Conservation (phyloP, 1,284 basidiomycete genomes). For the Porogramme epimiltina region DNA sequence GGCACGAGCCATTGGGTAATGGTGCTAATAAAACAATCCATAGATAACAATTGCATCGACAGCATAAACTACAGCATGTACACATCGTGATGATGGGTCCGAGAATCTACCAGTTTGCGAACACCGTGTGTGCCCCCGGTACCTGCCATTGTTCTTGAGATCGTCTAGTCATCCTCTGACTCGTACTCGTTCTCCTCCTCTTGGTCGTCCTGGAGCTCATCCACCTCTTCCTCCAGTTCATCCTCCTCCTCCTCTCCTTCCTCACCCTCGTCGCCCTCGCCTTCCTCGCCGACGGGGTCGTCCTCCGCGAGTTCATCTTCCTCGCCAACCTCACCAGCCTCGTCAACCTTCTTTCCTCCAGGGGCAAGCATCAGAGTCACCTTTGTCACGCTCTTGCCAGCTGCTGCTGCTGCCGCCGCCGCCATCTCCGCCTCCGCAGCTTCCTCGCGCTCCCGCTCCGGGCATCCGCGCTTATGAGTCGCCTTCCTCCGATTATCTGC, state of each 20-base stretch:
- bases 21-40: too few relatives aligned
- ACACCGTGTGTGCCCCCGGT: too few relatives aligned
- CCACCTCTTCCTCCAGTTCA: constrained; percentile 4
- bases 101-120: too few relatives aligned
- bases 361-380: not conserved
- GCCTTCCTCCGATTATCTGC: constrained; percentile 10
- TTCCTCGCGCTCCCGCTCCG: constrained; percentile 4
- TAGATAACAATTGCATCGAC: too few relatives aligned
- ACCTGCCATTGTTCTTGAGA: too few relatives aligned
- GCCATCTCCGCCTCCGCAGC: not conserved
- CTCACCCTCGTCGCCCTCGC: constrained; percentile 6
- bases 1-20: too few relatives aligned
- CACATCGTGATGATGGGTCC: too few relatives aligned
- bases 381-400: not conserved
- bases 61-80: too few relatives aligned
- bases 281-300: constrained; percentile 4
- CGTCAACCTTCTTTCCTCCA: not conserved
- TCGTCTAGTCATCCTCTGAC: constrained; percentile 11
- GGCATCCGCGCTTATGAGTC: constrained; percentile 11
- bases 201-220: not conserved
- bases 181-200: constrained; percentile 8
- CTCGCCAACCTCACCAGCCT: not conserved
- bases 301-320: constrained; percentile 7
- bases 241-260: constrained; percentile 9
- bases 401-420: not conserved